Evolutionary conservation across 768 basidiomycete genomes (phyloP).

Genomic region (Lactifluus rugatus): DNA sequence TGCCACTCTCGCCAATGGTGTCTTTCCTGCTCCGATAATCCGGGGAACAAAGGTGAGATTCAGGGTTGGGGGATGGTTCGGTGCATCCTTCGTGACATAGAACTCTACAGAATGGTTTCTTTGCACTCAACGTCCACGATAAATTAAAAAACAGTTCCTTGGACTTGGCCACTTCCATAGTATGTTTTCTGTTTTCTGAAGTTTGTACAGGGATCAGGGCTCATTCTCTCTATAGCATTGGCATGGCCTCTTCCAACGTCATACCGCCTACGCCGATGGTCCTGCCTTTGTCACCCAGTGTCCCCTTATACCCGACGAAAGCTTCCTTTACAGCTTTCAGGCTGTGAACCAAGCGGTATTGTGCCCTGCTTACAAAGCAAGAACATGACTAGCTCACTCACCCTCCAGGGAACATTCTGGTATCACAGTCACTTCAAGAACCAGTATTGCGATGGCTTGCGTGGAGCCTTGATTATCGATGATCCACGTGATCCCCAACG

Average conservation of each 20-base stretch:
- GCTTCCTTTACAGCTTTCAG: constrained; percentile 34
- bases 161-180: constrained; percentile 4
- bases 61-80: neutral
- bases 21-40: constrained; percentile 2
- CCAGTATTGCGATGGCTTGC: constrained; percentile 37
- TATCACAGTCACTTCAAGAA: constrained; percentile 36
- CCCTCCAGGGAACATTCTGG: constrained; percentile 26
- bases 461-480: constrained; percentile 29
- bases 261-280: constrained; percentile 19
- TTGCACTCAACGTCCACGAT: neutral
- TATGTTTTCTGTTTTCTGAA: neutral
- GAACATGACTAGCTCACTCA: neutral
- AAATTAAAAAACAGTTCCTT: neutral
- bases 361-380: neutral
- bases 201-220: too few species aligned
- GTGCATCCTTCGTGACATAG: neutral
- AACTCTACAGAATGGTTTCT: neutral
- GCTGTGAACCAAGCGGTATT: constrained; percentile 26
- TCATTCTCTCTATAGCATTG: constrained; percentile 8
- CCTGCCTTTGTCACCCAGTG: constrained; percentile 30
- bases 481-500: constrained; percentile 26
- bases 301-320: constrained; percentile 31
- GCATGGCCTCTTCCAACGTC: constrained; percentile 21
- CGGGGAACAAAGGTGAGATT: neutral
- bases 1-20: neutral